phyloP scores from a whole-genome alignment of 2,329 filamentous ascomycete species.

The Teratosphaeria destructans region DNA sequence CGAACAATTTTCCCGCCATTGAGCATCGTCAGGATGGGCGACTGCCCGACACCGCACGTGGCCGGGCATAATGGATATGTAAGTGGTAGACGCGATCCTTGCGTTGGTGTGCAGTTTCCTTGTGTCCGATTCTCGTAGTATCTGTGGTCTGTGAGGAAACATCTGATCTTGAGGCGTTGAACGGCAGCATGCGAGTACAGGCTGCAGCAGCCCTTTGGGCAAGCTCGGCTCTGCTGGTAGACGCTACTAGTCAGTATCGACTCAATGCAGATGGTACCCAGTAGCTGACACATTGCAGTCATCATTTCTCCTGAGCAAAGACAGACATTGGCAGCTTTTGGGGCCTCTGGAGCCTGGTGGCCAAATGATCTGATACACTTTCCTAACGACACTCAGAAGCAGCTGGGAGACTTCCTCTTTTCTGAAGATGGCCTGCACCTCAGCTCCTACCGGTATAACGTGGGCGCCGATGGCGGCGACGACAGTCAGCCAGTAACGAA shows the following conservation, averaged over 20 bases:
- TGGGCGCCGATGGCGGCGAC: constrained; percentile 8
- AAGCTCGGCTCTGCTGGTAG: background rate
- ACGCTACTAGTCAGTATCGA: background rate
- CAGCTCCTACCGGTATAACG: constrained; percentile 9
- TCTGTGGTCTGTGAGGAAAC: background rate
- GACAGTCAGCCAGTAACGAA: constrained; percentile 5
- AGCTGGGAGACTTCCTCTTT: constrained; percentile 7
- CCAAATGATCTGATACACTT: constrained; percentile 7
- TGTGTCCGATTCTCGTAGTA: background rate
- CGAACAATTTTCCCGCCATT: background rate
- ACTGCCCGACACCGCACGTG: background rate
- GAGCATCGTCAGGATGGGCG: background rate
- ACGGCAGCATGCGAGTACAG: background rate
- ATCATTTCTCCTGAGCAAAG: background rate
- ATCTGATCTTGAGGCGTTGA: background rate
- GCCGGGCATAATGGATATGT: background rate
- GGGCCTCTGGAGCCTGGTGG: constrained; percentile 9
- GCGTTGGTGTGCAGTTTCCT: background rate
- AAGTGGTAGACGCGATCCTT: background rate
- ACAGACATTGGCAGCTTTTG: constrained; percentile 8
- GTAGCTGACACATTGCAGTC: background rate
- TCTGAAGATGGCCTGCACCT: constrained; percentile 8
- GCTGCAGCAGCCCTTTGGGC: background rate
- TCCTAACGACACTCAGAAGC: constrained; percentile 2
- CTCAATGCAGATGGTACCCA: background rate